These are phyloP conservation scores for Oryza officinalis DNA, from an alignment of 176 grass and related monocot genomes.

Conservation along the genomic window DNA sequence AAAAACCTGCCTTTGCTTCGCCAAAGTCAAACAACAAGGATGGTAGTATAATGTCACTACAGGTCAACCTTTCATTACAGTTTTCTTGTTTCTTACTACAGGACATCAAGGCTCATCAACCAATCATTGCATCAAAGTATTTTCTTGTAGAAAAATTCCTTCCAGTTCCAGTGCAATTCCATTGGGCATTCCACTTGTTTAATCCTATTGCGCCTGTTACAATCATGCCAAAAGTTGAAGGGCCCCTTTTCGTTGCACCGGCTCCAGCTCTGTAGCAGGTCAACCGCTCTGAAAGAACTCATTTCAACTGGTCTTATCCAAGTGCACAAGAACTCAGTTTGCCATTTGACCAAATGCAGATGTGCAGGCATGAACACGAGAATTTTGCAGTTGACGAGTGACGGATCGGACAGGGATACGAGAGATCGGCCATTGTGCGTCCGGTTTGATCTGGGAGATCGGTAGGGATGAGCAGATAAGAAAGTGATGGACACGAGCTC, in stretches of 20 bases:
- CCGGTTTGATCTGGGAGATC: constrained; percentile 27
- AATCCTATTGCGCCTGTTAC: neutral
- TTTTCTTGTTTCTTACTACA: no score
- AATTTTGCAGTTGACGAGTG: neutral
- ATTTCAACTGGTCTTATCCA: neutral
- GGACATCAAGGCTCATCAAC: neutral
- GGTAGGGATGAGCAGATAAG: constrained; percentile 24
- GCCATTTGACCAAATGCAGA: neutral
- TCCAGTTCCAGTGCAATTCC: neutral
- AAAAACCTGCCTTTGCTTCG: neutral
- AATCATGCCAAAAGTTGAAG: neutral
- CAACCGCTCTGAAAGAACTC: constrained; percentile 26
- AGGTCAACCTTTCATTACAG: constrained; percentile 2
- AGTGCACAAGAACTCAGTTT: neutral
- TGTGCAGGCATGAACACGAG: constrained; percentile 9
- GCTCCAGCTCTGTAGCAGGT: constrained; percentile 13
- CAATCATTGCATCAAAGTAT: neutral
- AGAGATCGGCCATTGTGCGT: constrained; percentile 21
- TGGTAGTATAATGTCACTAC: neutral
- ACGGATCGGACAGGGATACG: neutral
- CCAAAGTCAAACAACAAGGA: neutral
- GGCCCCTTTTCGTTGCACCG: neutral
- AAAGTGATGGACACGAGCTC: constrained; percentile 30
- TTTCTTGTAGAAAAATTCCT: neutral
- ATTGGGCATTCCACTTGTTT: constrained; percentile 11